phyloP scores from a whole-genome alignment of 768 basidiomycete genomes.

The Leccinellum luteum region DNA sequence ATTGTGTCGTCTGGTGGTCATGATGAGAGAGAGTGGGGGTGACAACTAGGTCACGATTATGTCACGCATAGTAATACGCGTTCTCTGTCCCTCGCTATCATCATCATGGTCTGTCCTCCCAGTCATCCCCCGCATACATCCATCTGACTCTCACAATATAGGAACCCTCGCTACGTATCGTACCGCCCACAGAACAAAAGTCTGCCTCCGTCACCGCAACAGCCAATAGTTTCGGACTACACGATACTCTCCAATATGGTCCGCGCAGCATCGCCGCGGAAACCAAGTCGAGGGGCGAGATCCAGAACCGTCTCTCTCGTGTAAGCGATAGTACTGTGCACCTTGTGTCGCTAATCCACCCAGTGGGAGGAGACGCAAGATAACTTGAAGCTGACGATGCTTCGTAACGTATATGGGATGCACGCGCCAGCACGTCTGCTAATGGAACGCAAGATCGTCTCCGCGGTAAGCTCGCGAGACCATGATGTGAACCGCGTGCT shows the following conservation, averaged over 20 bases:
- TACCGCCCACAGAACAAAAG: slow-evolving; percentile 54
- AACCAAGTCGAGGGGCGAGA: slow-evolving; percentile 53
- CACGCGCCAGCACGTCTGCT: slow-evolving; percentile 85
- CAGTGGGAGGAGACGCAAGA: slow-evolving; percentile 97
- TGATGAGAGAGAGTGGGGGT: slow-evolving; percentile 24
- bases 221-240: slow-evolving; percentile 74
- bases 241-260: slow-evolving; percentile 86
- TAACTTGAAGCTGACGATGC: slow-evolving; percentile 77
- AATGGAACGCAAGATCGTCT: slow-evolving; percentile 92
- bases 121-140: neutral
- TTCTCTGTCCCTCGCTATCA: slow-evolving; percentile 5
- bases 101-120: slow-evolving; percentile 21
- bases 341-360: neutral
- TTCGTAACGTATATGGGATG: slow-evolving; percentile 81
- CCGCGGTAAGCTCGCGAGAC: slow-evolving; percentile 44
- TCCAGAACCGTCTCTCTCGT: slow-evolving; percentile 74
- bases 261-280: slow-evolving; percentile 78
- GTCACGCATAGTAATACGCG: slow-evolving; percentile 26
- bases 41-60: slow-evolving; percentile 28
- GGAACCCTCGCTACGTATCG: slow-evolving; percentile 58
- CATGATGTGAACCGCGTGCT: neutral
- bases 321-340: slow-evolving; percentile 41
- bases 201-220: slow-evolving; percentile 66
- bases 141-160: slow-evolving; percentile 13
- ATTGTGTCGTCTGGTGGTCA: slow-evolving; percentile 54